A percentile compares a stretch with the other conserved stretches of the same genome.
phyloP scores from a whole-genome alignment of 176 grass and related monocot species.

The Neostapfia colusana region DNA sequence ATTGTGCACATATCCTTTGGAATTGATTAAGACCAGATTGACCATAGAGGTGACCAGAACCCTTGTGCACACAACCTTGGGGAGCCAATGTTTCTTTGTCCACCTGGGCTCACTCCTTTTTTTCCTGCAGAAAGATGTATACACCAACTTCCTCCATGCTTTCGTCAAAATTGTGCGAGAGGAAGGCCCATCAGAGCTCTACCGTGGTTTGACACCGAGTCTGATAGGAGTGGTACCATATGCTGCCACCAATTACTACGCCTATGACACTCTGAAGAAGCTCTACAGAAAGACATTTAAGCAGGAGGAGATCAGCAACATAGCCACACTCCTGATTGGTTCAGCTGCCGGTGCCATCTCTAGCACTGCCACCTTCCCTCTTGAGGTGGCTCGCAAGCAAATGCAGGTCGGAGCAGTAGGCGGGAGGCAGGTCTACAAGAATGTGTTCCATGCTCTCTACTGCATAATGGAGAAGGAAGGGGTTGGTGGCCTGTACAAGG shows the following conservation, averaged over 20 bases:
- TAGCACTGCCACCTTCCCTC: constrained; percentile 88
- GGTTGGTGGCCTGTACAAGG: constrained; percentile 78
- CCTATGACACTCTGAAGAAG: constrained; percentile 88
- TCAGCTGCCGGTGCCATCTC: constrained; percentile 86
- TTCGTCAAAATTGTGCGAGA: constrained; percentile 86
- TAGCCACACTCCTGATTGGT: constrained; percentile 85
- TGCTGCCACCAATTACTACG: constrained; percentile 84
- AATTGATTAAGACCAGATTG: constrained; percentile 90
- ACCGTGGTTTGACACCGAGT: constrained; percentile 82
- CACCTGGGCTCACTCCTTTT: constrained; percentile 29
- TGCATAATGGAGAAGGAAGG: constrained; percentile 92
- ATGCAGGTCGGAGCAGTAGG: constrained; percentile 94
- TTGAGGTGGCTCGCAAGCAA: constrained; percentile 93
- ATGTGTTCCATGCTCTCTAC: constrained; percentile 93
- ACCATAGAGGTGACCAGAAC: constrained; percentile 74
- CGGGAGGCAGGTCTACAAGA: constrained; percentile 81
- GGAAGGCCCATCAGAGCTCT: constrained; percentile 88
- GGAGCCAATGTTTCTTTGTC: constrained; percentile 5
- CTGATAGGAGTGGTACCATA: constrained; percentile 95
- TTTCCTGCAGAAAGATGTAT: constrained; percentile 76
- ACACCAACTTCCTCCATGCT: constrained; percentile 85
- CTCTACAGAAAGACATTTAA: constrained; percentile 92
- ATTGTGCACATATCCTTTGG: constrained; percentile 92
- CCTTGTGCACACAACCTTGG: background rate
- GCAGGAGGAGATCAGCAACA: constrained; percentile 77